Percentiles rank a stretch among this genome's conserved stretches.
Evolutionary conservation across 768 basidiomycete species (phyloP).

Genomic region (Lactifluus piperatus): DNA sequence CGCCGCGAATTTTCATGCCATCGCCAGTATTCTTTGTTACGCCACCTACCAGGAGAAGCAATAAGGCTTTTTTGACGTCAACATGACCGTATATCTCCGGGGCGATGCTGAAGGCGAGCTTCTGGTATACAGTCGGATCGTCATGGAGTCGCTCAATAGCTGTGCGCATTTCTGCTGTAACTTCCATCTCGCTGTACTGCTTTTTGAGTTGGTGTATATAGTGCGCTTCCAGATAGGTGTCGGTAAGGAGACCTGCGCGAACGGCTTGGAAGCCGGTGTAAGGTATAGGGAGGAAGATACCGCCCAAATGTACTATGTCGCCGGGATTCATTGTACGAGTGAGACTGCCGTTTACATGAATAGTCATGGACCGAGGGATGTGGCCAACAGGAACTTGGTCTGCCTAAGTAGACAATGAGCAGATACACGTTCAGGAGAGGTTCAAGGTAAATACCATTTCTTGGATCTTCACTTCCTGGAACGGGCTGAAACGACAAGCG

Average conservation of each 20-base stretch:
- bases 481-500: conserved; percentile 93
- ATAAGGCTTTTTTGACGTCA: conserved; percentile 93
- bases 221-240: conserved; percentile 92
- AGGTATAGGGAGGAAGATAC: conserved; percentile 94
- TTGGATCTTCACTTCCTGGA: conserved; percentile 98
- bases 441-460: conserved; percentile 65
- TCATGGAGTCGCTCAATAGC: conserved; percentile 57
- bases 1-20: conserved; percentile 98
- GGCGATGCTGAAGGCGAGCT: conserved; percentile 88
- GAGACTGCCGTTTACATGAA: conserved; percentile 87
- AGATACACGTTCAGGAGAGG: neutral
- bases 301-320: conserved; percentile 91
- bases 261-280: conserved; percentile 97
- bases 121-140: conserved; percentile 78
- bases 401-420: conserved; percentile 44
- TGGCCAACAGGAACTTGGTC: conserved; percentile 99
- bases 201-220: conserved; percentile 93
- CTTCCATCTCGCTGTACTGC: conserved; percentile 92
- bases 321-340: conserved; percentile 92
- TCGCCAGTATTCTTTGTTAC: conserved; percentile 94
- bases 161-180: conserved; percentile 73
- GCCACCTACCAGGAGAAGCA: conserved; percentile 89
- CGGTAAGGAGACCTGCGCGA: conserved; percentile 91
- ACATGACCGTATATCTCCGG: conserved; percentile 98
- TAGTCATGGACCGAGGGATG: conserved; percentile 95